phyloP scores from a whole-genome alignment of 768 basidiomycete genomes.

The Boletus fagicola region DNA sequence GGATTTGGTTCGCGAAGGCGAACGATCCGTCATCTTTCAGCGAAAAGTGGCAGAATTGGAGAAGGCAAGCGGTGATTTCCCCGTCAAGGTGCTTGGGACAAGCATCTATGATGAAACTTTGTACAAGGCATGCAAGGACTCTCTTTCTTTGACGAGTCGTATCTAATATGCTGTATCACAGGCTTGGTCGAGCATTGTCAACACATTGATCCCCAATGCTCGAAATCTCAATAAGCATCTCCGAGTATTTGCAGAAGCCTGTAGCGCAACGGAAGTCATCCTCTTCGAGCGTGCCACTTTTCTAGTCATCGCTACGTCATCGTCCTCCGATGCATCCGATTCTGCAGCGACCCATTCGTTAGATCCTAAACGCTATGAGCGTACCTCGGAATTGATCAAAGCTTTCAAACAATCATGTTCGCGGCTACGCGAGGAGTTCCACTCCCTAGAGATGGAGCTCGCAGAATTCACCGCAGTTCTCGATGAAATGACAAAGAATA shows the following conservation, averaged over 20 bases:
- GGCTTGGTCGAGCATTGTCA: constrained; percentile 99
- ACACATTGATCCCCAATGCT: constrained; percentile 94
- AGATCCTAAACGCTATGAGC: constrained; percentile 74
- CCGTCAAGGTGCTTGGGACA: constrained; percentile 81
- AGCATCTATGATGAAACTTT: constrained; percentile 97
- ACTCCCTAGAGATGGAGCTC: constrained; percentile 83
- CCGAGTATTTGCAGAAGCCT: constrained; percentile 79
- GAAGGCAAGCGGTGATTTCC: constrained; percentile 58
- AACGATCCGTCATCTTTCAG: constrained; percentile 57
- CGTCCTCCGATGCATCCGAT: constrained; percentile 38
- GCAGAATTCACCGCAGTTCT: constrained; percentile 85
- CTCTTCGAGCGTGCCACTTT: constrained; percentile 98
- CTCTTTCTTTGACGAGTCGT: constrained; percentile 4
- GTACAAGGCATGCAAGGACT: constrained; percentile 64
- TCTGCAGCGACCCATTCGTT: constrained; percentile 45
- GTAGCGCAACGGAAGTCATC: constrained; percentile 90
- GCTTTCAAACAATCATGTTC: constrained; percentile 91
- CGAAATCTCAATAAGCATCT: constrained; percentile 86
- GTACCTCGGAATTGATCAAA: constrained; percentile 92
- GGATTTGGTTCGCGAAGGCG: constrained; percentile 76
- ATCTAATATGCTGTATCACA: constrained; percentile 32
- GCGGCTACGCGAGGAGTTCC: constrained; percentile 80
- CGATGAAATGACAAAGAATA: constrained; percentile 90
- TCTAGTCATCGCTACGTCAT: constrained; percentile 90
- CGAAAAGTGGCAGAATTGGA: constrained; percentile 73